Evolutionary conservation across 176 grass and related monocot species (phyloP), one percentile per base, ranked within the genome.

Genomic region (Neostapfia colusana): DNA sequence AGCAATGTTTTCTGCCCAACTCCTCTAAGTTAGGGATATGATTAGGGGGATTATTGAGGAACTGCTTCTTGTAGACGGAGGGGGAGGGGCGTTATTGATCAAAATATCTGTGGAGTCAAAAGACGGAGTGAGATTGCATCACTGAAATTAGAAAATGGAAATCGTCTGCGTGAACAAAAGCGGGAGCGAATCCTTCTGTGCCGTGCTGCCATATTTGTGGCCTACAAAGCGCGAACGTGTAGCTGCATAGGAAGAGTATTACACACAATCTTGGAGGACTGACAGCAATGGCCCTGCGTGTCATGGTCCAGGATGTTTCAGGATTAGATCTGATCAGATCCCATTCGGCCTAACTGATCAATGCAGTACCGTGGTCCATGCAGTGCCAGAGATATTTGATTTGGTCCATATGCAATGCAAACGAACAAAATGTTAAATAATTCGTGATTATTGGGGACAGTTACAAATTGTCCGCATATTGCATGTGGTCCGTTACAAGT

Each of bases 301-400:
- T 36, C 60, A 65, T 65, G 46, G 79, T 82, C 69, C 60, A 28
- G 40, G 20, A 58, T 44, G 58, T 24, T 37, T 42, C 18, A 4
- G 24, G 21, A 81, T 40, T 26, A 63, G 57, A 81, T 72, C n/a
- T 28, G 28, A 72, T 53, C 7, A 79, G 23, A 54, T 78, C 48
- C 35, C 42, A 27, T 74, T 66, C 36, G 46, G 12, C 26, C 56
- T 15, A 82, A 73, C 69, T 65, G 50, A 73, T 82, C 80, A 58
- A 75, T 67, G 80, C 61, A 48, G 55, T 27, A 49, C 46, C 26
- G 62, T 82, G 80, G 70, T 74, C 70, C 70, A 74, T 38, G 59
- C 39, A 70, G 1, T 28, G 58, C 42, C 14, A 60, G 53, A 43
- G 39, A 48, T 48, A 37, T 39, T 73, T 26, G n/a, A 4, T 25